phyloP scores from a whole-genome alignment of 2,329 filamentous ascomycete species.

The Sarocladiaceae sp. region DNA sequence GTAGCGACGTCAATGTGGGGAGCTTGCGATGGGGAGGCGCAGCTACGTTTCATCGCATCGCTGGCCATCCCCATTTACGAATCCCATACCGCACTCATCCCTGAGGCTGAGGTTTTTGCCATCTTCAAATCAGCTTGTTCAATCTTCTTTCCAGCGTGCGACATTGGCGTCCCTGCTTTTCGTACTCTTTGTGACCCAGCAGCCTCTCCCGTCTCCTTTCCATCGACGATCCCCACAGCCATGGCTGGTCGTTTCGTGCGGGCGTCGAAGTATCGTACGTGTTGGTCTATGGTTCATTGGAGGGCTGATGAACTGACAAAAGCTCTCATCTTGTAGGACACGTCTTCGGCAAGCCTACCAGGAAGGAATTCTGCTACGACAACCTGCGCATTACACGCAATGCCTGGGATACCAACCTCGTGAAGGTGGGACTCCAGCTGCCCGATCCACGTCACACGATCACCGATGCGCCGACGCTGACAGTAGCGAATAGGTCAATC shows the following conservation, averaged over 20 bases:
- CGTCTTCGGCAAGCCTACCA: slow-evolving; percentile 92
- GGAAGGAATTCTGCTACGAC: slow-evolving; percentile 98
- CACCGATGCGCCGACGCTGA: slow-evolving; percentile 13
- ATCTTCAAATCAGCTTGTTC: slow-evolving; percentile 16
- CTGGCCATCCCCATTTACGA: slow-evolving; percentile 2
- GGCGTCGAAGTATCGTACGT: slow-evolving; percentile 63
- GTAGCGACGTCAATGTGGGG: slow-evolving; percentile 8
- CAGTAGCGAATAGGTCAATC: slow-evolving; percentile 64
- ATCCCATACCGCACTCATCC: slow-evolving; percentile 5
- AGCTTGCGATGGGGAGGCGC: slow-evolving; percentile 6
- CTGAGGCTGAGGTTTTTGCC: not conserved
- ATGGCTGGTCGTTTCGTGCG: slow-evolving; percentile 62
- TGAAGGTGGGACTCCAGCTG: slow-evolving; percentile 61
- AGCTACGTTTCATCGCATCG: slow-evolving; percentile 8
- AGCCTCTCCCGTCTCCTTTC: slow-evolving; percentile 9
- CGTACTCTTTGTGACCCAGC: too few species aligned
- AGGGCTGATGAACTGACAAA: slow-evolving; percentile 16
- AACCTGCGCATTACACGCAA: slow-evolving; percentile 96
- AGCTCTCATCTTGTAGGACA: slow-evolving; percentile 60
- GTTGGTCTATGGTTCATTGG: slow-evolving; percentile 10
- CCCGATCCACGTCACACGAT: slow-evolving; percentile 3
- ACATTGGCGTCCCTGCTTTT: not conserved
- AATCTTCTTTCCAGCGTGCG: slow-evolving; percentile 11
- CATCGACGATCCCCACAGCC: slow-evolving; percentile 20
- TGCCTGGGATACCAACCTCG: slow-evolving; percentile 97